Conservation (phyloP, 1,284 basidiomycete genomes). For the Tylopilus microsporus region DNA sequence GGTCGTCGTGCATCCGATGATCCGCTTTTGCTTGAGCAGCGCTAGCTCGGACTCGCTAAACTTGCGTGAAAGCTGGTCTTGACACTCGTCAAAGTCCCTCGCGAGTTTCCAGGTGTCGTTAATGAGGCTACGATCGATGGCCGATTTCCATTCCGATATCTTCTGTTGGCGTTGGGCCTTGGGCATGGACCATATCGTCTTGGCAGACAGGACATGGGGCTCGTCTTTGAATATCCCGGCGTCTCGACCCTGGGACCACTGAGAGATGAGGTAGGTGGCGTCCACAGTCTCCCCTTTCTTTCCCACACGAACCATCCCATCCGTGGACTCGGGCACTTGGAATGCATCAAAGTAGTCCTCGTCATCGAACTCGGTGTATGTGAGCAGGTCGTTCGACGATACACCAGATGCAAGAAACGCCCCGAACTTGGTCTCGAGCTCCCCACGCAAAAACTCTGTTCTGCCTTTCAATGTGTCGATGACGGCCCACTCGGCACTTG, state of each 20-base stretch:
- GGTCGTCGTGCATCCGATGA: slow-evolving; percentile 64
- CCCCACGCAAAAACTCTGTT: slow-evolving; percentile 18
- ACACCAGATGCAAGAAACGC: slow-evolving; percentile 27
- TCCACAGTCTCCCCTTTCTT: slow-evolving; percentile 34
- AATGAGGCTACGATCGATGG: slow-evolving; percentile 36
- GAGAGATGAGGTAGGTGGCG: slow-evolving; percentile 38
- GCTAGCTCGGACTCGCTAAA: slow-evolving; percentile 34
- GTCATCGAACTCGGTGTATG: slow-evolving; percentile 44
- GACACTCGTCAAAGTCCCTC: slow-evolving; percentile 39
- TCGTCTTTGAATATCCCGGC: slow-evolving; percentile 39
- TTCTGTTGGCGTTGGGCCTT: slow-evolving; percentile 28
- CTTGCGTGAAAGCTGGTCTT: slow-evolving; percentile 35
- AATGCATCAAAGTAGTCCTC: slow-evolving; percentile 45
- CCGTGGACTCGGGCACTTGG: slow-evolving; percentile 34
- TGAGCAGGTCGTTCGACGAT: slow-evolving; percentile 31
- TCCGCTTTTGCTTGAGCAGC: slow-evolving; percentile 42
- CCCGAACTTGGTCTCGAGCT: slow-evolving; percentile 16
- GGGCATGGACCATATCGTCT: slow-evolving; percentile 44
- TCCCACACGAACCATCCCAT: slow-evolving; percentile 46
- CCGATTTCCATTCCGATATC: slow-evolving; percentile 38
- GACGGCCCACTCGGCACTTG: slow-evolving; percentile 35
- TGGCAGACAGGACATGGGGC: slow-evolving; percentile 24
- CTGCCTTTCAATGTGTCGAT: slow-evolving; percentile 37
- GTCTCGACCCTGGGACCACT: slow-evolving; percentile 42
- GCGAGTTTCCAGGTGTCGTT: slow-evolving; percentile 34